Percentiles rank a stretch among this genome's conserved stretches.
phyloP scores from a whole-genome alignment of 805 yeast species.

The Starmerella kuoi region DNA sequence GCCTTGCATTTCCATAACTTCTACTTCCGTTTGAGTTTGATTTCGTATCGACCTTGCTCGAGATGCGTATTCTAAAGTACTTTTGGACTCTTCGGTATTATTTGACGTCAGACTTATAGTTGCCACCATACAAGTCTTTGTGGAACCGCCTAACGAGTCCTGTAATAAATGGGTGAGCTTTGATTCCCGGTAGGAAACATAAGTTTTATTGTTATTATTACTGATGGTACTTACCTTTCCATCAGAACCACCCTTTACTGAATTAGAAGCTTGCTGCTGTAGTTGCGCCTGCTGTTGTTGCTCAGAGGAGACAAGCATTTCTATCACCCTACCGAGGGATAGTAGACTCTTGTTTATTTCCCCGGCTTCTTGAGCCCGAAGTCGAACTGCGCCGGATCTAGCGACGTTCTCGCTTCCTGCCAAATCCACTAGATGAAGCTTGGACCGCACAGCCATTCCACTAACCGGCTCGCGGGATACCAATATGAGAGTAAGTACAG shows the following conservation, averaged over 20 bases:
- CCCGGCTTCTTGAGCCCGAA: constrained; percentile 87
- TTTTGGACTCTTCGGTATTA: constrained; percentile 68
- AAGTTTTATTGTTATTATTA: constrained; percentile 29
- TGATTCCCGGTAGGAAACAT: constrained; percentile 79
- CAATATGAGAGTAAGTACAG: constrained; percentile 57
- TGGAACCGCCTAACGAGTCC: constrained; percentile 77
- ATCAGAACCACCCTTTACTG: neutral
- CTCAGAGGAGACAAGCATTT: constrained; percentile 3
- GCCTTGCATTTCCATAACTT: constrained; percentile 44
- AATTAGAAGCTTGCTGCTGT: neutral
- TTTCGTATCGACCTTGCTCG: constrained; percentile 73
- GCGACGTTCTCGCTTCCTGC: constrained; percentile 91
- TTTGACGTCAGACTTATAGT: constrained; percentile 73
- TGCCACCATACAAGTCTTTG: constrained; percentile 77
- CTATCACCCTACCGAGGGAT: constrained; percentile 77
- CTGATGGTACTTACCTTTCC: constrained; percentile 45
- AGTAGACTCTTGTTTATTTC: constrained; percentile 78
- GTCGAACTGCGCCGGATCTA: constrained; percentile 76
- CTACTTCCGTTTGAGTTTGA: constrained; percentile 53
- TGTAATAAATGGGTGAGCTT: constrained; percentile 67
- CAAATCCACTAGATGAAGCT: constrained; percentile 75
- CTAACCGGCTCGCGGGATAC: constrained; percentile 36
- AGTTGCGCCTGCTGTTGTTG: neutral
- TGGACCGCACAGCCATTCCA: constrained; percentile 41
- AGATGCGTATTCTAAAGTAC: constrained; percentile 78